Percentiles rank a stretch among this genome's conserved stretches.
phyloP scores from a whole-genome alignment of 2,329 filamentous ascomycete species.

The Grosmannia penicillata region DNA sequence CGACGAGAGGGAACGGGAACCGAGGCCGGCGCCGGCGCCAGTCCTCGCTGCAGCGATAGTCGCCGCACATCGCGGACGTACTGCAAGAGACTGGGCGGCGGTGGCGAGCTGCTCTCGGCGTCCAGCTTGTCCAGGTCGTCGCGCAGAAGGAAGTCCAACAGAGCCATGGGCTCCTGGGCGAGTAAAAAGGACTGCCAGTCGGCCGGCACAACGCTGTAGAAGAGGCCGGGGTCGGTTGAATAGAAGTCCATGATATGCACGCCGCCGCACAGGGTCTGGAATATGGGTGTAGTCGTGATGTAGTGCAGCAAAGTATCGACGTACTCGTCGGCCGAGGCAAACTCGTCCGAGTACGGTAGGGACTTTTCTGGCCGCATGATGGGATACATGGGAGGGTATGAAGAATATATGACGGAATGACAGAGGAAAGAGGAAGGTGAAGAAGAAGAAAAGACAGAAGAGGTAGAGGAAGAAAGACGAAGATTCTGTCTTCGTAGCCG shows the following conservation, averaged over 20 bases:
- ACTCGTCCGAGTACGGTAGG: conserved; percentile 58
- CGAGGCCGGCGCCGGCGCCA: conserved; percentile 8
- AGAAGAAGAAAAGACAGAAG: not conserved
- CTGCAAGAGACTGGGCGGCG: conserved; percentile 44
- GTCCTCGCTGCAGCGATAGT: conserved; percentile 55
- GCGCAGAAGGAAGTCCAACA: conserved; percentile 69
- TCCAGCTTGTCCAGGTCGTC: conserved; percentile 44
- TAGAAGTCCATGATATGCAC: conserved; percentile 96
- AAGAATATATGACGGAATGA: too few relatives aligned
- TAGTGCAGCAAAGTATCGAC: conserved; percentile 66
- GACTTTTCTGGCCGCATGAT: conserved; percentile 15
- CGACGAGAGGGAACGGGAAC: conserved; percentile 48
- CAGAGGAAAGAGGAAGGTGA: not conserved
- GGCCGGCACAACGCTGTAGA: conserved; percentile 57
- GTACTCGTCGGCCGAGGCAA: conserved; percentile 60
- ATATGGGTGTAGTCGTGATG: conserved; percentile 55
- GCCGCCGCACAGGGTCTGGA: conserved; percentile 87
- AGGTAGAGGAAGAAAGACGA: not conserved
- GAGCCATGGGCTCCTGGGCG: conserved; percentile 52
- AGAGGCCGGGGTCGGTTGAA: conserved; percentile 70
- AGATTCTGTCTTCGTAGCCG: not conserved
- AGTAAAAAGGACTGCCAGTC: conserved; percentile 76
- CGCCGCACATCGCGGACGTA: conserved; percentile 61
- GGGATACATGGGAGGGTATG: not conserved
- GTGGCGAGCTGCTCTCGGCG: conserved; percentile 12